Base-by-base conservation (phyloP, 2,329 filamentous ascomycete genomes). In the Nothophaeocryptopus gaeumannii region DNA sequence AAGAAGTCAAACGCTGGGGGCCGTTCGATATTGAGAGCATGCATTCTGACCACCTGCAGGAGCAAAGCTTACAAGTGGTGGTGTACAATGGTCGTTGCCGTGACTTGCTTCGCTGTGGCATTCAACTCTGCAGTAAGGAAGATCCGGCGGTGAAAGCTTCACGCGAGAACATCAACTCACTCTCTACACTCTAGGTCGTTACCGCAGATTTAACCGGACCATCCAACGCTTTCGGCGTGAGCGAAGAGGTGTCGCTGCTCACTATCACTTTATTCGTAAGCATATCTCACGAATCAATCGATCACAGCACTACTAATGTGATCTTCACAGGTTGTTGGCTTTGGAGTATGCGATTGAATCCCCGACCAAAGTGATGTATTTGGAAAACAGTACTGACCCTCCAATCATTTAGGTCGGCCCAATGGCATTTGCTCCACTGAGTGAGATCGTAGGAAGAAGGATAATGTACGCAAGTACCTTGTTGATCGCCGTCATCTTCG, bases 1-100 rank as follows among this genome's bases (percentile, higher is more conserved):
- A 26, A 26, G 20, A 26, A 7, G 20, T 26, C 20, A 7, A 26
- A 26, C 20, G 20, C 20, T 26, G 20, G 20, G 7, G 20, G 20
- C 20, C 20, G 20, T 26, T 26, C 20, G 20, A 26, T 26, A 26
- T 26, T 26, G 20, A 26, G 20, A 26, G 20, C 20, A 26, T 26
- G 20, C 20, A 26, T 26, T 3, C 20, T 26, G 7, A 26, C 7
- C 20, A 26, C 20, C 20, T 26, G 20, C 20, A 26, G 20, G 20
- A 51, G 49, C 2, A 56, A 56, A 16, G 54, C 54, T 16, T 60
- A 55, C 50, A 68, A 68, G 39, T 68, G 65, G 65, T 61, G 58
- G 40, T 63, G 63, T 38, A 96, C 89, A 16, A 89, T 95, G 85
- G 82, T 89, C 12, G 88, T 95, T 0, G 86, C 89, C 0, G 30